These are phyloP conservation scores for Pholiota molesta DNA, from an alignment of 768 basidiomycete species.

Conservation along the genomic window DNA sequence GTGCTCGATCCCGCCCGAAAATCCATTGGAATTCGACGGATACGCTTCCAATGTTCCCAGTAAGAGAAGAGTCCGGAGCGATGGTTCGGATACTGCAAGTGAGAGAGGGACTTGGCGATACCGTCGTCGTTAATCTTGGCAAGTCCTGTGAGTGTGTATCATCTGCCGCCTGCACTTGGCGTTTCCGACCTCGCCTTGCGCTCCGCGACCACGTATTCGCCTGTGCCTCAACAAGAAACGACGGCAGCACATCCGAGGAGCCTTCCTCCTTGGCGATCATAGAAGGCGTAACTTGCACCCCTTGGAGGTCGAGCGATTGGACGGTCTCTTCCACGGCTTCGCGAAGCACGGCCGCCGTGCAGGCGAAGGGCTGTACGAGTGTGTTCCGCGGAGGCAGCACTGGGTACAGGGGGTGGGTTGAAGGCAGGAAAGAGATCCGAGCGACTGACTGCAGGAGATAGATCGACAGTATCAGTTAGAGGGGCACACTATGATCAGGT, in stretches of 20 bases:
- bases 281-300: constrained; percentile 2
- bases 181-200: constrained; percentile 34
- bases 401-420: constrained; percentile 46
- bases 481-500: background rate
- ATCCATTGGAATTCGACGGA: constrained; percentile 57
- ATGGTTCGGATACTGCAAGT: constrained; percentile 25
- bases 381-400: constrained; percentile 64
- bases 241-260: background rate
- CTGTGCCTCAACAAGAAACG: constrained; percentile 23
- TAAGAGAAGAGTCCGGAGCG: too few relatives aligned
- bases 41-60: too few relatives aligned
- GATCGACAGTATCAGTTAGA: background rate
- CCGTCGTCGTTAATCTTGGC: background rate
- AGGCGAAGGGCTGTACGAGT: constrained; percentile 38
- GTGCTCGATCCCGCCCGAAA: constrained; percentile 52
- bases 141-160: too few relatives aligned
- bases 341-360: constrained; percentile 21
- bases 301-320: constrained; percentile 25
- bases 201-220: constrained; percentile 62
- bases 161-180: background rate
- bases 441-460: constrained; percentile 30
- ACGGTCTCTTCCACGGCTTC: constrained; percentile 31
- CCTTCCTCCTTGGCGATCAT: background rate
- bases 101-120: constrained; percentile 14
- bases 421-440: constrained; percentile 31